A percentile compares a stretch with the other conserved stretches of the same genome.
phyloP scores from a whole-genome alignment of 306 rosid species.

The Quercus robur region DNA sequence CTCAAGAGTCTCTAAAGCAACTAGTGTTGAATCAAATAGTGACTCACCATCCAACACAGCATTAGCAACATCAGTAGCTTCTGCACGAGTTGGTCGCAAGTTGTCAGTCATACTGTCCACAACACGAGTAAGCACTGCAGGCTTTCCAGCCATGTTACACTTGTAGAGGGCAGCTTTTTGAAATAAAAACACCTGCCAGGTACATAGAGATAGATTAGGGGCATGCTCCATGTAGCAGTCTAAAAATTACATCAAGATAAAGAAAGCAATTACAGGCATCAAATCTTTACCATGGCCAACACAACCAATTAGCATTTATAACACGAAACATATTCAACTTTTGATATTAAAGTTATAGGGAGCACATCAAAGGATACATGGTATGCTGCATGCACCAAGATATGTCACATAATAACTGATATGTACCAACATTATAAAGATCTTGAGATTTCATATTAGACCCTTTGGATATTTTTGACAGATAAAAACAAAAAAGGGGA shows the following conservation, averaged over 20 bases:
- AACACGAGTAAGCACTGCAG: slow-evolving; percentile 99
- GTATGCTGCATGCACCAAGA: not conserved
- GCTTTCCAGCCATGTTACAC: slow-evolving; percentile 99
- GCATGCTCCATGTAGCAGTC: not conserved
- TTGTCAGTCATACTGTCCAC: slow-evolving; percentile 99
- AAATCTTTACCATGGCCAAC: not conserved
- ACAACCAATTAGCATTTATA: not conserved
- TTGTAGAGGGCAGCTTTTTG: slow-evolving; percentile 94
- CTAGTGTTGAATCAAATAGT: slow-evolving; percentile 6
- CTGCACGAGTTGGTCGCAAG: slow-evolving; percentile 99
- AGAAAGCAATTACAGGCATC: not conserved
- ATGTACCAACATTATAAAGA: not conserved
- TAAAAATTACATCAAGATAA: not conserved
- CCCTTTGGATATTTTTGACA: not conserved
- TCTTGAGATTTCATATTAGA: not conserved
- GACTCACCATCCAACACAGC: slow-evolving; percentile 94
- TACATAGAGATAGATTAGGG: slow-evolving; percentile 13
- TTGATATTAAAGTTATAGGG: not conserved
- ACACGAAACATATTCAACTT: slow-evolving; percentile 6
- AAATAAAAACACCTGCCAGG: slow-evolving; percentile 82
- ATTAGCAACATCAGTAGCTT: slow-evolving; percentile 99
- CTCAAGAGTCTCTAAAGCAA: slow-evolving; percentile 7
- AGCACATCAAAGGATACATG: not conserved
- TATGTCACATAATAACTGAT: too few relatives aligned
- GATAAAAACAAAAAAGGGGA: not conserved